These are phyloP conservation scores for Yamadazyma trypodendri DNA, from an alignment of 1,139 yeast species.

Conservation along the genomic window DNA sequence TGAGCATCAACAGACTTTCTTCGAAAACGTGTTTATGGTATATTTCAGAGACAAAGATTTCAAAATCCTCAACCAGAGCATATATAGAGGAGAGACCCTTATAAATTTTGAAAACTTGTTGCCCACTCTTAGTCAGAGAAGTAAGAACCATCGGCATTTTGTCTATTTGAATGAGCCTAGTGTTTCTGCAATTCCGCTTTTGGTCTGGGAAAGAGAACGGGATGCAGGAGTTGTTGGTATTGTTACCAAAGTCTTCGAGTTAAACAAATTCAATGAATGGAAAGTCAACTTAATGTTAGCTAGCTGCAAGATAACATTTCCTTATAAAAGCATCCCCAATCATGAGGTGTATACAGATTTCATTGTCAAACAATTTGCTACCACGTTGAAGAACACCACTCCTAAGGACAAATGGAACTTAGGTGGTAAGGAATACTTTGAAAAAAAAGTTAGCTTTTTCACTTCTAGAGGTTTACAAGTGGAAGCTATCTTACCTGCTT, in stretches of 20 bases:
- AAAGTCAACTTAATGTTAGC: conserved; percentile 27
- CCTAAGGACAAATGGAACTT: conserved; percentile 48
- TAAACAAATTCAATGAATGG: conserved; percentile 32
- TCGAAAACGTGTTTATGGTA: conserved; percentile 30
- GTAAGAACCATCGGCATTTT: background rate
- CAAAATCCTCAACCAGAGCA: conserved; percentile 5
- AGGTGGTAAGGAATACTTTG: conserved; percentile 44
- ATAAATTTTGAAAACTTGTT: conserved; percentile 5
- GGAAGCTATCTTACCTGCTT: conserved; percentile 62
- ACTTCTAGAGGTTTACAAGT: conserved; percentile 46
- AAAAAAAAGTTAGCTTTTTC: conserved; percentile 43
- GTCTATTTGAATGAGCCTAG: conserved; percentile 10
- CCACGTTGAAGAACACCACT: conserved; percentile 47
- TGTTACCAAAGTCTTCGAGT: conserved; percentile 23
- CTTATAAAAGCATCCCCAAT: background rate
- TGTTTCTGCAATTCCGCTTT: conserved; percentile 12
- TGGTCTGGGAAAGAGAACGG: conserved; percentile 20
- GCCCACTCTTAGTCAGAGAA: background rate
- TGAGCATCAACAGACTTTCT: conserved; percentile 22
- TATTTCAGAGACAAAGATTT: conserved; percentile 25
- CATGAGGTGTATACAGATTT: conserved; percentile 5
- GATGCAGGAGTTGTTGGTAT: conserved; percentile 25
- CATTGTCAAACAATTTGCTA: conserved; percentile 36
- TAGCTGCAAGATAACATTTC: conserved; percentile 13
- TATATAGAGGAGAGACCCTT: conserved; percentile 6